Conservation (phyloP, 495 filamentous ascomycete species). For the Amphirosellinia nigrospora region DNA sequence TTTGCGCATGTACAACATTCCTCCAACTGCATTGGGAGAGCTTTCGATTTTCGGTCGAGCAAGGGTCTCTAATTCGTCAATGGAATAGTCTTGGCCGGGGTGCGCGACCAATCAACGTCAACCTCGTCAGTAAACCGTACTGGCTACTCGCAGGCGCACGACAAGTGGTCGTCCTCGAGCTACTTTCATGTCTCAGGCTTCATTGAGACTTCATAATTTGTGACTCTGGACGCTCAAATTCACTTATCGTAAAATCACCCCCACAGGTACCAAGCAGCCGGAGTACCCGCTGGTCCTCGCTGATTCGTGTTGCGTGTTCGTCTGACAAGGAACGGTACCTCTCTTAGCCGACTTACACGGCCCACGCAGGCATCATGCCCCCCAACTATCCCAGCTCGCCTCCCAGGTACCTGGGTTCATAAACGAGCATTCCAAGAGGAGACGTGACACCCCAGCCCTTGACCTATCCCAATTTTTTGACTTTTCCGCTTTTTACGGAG, state of each 20-base stretch:
- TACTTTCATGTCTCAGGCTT: slow-evolving; percentile 45
- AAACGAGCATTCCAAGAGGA: slow-evolving; percentile 38
- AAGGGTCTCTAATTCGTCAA: slow-evolving; percentile 30
- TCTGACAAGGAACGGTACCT: slow-evolving; percentile 45
- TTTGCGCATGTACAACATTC: slow-evolving; percentile 32
- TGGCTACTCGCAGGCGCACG: slow-evolving; percentile 42
- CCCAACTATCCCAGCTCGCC: slow-evolving; percentile 43
- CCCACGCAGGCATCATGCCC: slow-evolving; percentile 43
- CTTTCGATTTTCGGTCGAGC: slow-evolving; percentile 29
- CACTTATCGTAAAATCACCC: slow-evolving; percentile 47
- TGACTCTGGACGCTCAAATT: slow-evolving; percentile 43
- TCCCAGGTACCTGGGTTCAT: slow-evolving; percentile 42
- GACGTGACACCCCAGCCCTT: slow-evolving; percentile 37
- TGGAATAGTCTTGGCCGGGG: slow-evolving; percentile 24
- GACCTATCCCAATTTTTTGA: slow-evolving; percentile 44
- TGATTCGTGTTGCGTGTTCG: slow-evolving; percentile 46
- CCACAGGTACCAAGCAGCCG: slow-evolving; percentile 42
- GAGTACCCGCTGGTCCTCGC: slow-evolving; percentile 43
- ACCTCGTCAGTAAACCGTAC: slow-evolving; percentile 20
- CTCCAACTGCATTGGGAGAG: slow-evolving; percentile 27
- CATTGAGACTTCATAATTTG: slow-evolving; percentile 45
- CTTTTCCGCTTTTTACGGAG: slow-evolving; percentile 40
- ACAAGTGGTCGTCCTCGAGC: slow-evolving; percentile 44
- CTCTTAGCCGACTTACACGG: slow-evolving; percentile 47
- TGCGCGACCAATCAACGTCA: slow-evolving; percentile 24